A percentile compares a stretch with the other conserved stretches of the same genome.
Conservation (phyloP, 352 stramenopile species). For the Phytophthora agathidicida region DNA sequence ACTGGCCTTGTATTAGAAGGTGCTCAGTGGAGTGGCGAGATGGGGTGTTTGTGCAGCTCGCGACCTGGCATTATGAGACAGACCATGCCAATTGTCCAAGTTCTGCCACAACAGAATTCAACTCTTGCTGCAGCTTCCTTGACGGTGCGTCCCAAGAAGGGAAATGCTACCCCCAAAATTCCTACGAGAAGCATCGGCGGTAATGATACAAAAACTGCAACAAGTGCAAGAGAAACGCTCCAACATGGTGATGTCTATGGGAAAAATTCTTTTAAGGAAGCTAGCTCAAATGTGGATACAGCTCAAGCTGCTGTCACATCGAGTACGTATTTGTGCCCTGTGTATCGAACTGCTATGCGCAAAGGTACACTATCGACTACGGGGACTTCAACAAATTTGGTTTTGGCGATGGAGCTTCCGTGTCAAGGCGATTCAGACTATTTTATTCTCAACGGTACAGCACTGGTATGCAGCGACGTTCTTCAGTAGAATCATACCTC, state of each 20-base stretch:
- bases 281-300: background rate
- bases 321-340: constrained; percentile 84
- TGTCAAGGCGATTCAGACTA: constrained; percentile 72
- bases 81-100: constrained; percentile 87
- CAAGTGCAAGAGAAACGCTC: background rate
- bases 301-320: background rate
- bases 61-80: constrained; percentile 66
- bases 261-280: background rate
- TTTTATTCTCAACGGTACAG: constrained; percentile 92
- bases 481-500: constrained; percentile 1
- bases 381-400: constrained; percentile 93
- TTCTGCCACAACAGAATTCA: constrained; percentile 59
- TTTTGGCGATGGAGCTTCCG: constrained; percentile 90
- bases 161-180: background rate
- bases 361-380: constrained; percentile 93
- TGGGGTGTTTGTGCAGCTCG: constrained; percentile 55
- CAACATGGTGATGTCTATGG: constrained; percentile 1
- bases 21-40: constrained; percentile 64
- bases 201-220: background rate
- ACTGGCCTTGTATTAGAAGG: constrained; percentile 74
- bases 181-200: background rate
- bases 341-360: constrained; percentile 92
- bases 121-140: background rate
- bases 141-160: background rate
- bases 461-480: constrained; percentile 76